phyloP scores from a whole-genome alignment of 495 filamentous ascomycete species.

The Penicillium fimorum region DNA sequence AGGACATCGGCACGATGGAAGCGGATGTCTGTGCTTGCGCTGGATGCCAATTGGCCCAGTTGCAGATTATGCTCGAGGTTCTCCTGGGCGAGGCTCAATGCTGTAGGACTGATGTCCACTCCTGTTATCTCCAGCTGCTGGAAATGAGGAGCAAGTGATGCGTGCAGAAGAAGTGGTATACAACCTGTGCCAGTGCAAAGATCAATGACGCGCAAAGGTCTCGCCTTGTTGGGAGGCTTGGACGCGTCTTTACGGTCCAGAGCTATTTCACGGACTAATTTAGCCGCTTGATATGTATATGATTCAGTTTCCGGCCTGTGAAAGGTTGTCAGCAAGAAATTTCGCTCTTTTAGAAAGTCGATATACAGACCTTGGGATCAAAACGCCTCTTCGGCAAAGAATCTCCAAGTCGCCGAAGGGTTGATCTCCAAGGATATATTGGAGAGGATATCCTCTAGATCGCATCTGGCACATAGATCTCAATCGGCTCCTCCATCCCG shows the following conservation, averaged over 20 bases:
- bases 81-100: conserved; percentile 57
- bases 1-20: conserved; percentile 61
- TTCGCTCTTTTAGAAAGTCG: neutral
- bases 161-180: conserved; percentile 71
- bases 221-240: neutral
- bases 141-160: conserved; percentile 46
- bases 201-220: conserved; percentile 65
- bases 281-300: conserved; percentile 57
- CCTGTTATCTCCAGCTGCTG: conserved; percentile 38
- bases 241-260: neutral
- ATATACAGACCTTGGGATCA: conserved; percentile 75
- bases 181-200: conserved; percentile 90
- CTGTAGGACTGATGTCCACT: conserved; percentile 42
- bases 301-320: conserved; percentile 70
- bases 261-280: conserved; percentile 34
- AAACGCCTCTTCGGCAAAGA: conserved; percentile 66
- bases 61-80: conserved; percentile 59
- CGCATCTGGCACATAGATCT: conserved; percentile 55
- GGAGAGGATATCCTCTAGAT: conserved; percentile 68
- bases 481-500: conserved; percentile 37
- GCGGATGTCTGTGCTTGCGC: conserved; percentile 37
- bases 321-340: conserved; percentile 1
- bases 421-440: conserved; percentile 87
- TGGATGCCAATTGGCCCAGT: conserved; percentile 22
- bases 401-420: conserved; percentile 85